phyloP scores from a whole-genome alignment of 805 yeast species.

The Dipodascus albidus region DNA sequence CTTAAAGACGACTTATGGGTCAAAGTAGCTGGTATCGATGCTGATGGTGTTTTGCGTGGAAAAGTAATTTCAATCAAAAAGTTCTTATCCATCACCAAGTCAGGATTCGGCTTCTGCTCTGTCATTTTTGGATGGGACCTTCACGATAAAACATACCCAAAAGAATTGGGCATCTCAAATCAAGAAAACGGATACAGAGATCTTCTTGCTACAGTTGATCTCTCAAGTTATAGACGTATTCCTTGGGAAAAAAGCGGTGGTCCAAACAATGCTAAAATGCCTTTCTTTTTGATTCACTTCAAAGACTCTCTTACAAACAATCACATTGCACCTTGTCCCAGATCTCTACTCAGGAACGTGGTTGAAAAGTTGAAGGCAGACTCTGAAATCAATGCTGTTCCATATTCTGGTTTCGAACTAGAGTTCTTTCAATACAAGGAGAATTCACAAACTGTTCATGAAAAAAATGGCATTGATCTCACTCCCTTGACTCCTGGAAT shows the following conservation, averaged over 20 bases:
- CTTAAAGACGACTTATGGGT: conserved; percentile 11
- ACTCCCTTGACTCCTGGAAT: conserved; percentile 24
- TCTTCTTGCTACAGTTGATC: conserved; percentile 20
- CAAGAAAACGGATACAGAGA: conserved; percentile 23
- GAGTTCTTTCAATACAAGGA: conserved; percentile 24
- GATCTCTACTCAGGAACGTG: conserved; percentile 18
- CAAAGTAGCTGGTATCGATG: conserved; percentile 26
- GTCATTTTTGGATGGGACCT: conserved; percentile 28
- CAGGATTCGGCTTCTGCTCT: conserved; percentile 25
- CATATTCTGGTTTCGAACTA: conserved; percentile 26
- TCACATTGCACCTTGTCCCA: conserved; percentile 23
- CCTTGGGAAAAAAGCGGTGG: conserved; percentile 20
- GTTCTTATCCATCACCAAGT: conserved; percentile 15
- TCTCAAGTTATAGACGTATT: conserved; percentile 13
- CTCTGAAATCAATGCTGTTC: conserved; percentile 7
- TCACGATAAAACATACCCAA: conserved; percentile 22
- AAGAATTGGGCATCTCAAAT: conserved; percentile 19
- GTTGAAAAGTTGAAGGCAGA: conserved; percentile 8
- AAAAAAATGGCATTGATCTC: conserved; percentile 15
- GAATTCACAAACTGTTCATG: conserved; percentile 15
- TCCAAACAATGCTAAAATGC: conserved; percentile 5
- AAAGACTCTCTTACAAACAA: conserved; percentile 12
- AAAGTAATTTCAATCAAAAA: conserved; percentile 22
- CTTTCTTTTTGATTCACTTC: conserved; percentile 22
- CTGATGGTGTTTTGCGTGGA: conserved; percentile 26